Evolutionary conservation across 441 rosid species (phyloP).

Genomic region (Populus hybrid): DNA sequence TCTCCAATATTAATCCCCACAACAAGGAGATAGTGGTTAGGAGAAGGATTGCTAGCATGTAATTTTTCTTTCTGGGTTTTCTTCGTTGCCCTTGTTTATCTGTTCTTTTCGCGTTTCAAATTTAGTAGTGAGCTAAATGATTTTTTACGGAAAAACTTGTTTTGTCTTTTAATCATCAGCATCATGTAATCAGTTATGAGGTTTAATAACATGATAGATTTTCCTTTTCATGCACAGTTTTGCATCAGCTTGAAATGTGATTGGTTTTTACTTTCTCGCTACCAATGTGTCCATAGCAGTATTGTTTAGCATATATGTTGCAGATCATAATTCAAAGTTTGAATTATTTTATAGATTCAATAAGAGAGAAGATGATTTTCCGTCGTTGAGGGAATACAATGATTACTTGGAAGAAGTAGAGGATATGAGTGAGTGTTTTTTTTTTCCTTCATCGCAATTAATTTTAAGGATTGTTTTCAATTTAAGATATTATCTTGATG

Average conservation of each 20-base stretch:
- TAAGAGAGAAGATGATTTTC: constrained; percentile 84
- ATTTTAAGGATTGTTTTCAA: not conserved
- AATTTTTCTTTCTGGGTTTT: constrained; percentile 19
- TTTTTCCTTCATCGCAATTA: too few species aligned
- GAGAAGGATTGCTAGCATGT: constrained; percentile 69
- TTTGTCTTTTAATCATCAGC: not conserved
- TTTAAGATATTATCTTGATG: not conserved
- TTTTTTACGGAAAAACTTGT: too few species aligned
- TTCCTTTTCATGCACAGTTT: not conserved
- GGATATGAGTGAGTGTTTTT: constrained; percentile 67
- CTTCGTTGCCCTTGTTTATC: not conserved
- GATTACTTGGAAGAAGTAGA: constrained; percentile 97
- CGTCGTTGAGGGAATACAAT: constrained; percentile 71
- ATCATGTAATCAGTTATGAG: not conserved
- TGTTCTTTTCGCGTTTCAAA: not conserved
- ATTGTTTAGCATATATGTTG: not conserved
- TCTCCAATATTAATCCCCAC: constrained; percentile 46
- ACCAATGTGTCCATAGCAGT: not conserved
- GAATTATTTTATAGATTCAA: constrained; percentile 51
- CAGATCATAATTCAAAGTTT: not conserved
- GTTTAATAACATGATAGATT: not conserved
- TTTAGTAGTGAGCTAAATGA: too few species aligned
- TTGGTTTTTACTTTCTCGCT: not conserved
- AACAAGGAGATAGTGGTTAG: constrained; percentile 67
- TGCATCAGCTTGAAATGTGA: not conserved